phyloP scores from a whole-genome alignment of 2,329 filamentous ascomycete genomes.

The Cordyceps pruinosa region DNA sequence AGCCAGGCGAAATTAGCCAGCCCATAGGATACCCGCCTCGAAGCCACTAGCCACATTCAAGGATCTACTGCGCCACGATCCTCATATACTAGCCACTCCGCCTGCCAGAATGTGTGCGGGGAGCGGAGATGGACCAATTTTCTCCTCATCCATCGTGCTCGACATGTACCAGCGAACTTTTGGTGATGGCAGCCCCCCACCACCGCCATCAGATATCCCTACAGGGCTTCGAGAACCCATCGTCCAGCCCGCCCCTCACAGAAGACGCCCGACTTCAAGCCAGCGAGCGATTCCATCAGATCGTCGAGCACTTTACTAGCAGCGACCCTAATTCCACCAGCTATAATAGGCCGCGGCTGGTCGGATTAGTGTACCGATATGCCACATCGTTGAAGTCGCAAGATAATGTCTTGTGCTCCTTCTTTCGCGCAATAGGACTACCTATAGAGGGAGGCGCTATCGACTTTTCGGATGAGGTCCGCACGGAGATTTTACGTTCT shows the following conservation, averaged over 20 bases:
- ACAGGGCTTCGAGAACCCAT: not conserved
- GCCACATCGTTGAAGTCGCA: not conserved
- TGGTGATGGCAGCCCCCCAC: not conserved
- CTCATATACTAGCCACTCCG: not conserved
- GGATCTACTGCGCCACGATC: not conserved
- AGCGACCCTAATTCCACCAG: not conserved
- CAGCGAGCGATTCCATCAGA: not conserved
- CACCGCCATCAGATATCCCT: not conserved
- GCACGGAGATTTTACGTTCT: not conserved
- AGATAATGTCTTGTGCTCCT: not conserved
- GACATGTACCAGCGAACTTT: not conserved
- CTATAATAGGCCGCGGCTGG: not conserved
- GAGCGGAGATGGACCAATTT: too few relatives aligned
- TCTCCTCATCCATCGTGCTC: not conserved
- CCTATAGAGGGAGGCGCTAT: not conserved
- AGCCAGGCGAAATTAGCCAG: too few relatives aligned
- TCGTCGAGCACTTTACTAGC: not conserved
- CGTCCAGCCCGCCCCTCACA: not conserved
- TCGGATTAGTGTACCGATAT: not conserved
- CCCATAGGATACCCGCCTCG: too few relatives aligned
- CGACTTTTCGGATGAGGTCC: not conserved
- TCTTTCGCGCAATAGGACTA: not conserved
- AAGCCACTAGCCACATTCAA: not conserved
- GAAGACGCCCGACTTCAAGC: not conserved
- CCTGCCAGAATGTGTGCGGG: not conserved